Base-by-base conservation (phyloP, 2,329 filamentous ascomycete genomes). In the Emmonsia crescens region DNA sequence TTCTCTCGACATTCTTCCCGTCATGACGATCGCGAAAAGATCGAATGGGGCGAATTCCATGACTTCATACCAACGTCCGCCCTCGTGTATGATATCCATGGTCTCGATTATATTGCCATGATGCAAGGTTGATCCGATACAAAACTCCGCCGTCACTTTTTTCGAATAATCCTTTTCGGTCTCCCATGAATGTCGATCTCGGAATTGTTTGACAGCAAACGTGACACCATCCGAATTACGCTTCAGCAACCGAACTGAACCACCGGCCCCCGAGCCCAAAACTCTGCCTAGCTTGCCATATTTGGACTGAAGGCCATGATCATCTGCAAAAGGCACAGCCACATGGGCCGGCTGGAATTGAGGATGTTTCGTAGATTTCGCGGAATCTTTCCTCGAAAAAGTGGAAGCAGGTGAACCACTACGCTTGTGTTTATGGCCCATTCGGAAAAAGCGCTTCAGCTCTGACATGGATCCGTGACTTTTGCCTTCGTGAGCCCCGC, bases 81-180 rank as follows among this genome's bases (percentile, higher is more conserved):
- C 94, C 76, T 99, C 94, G 67, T 95, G 89, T 12, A 99, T 85
- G 65, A 99, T 96, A 74, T 99, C 94, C 66, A 99, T 83, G 0
- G 94, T 97, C 75, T 99, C 94, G 69, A 99, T 97, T 68, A 99
- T 91, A 73, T 99, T 99, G 69, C 94, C 93, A 70, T 99, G 94
- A 70, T 97, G 94, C 44, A 99, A 80, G 0, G 94, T 96, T 2
- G 93, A 97, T 14, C 94, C 94, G 68, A 99, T 93, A 72, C 94
- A 99, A 75, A 99, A 99, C 72, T 99, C 94, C 2, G 94, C 93
- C 0, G 94, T 99, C 55, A 99, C 86, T 74, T 99, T 99, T 77
- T 99, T 99, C 68, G 91, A 90, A 71, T 99, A 99, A 68, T 97
- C 94, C 70, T 89, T 91, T 72, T 96, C 89, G 1, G 88, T 90